Percentiles rank a stretch among this genome's conserved stretches.
phyloP scores from a whole-genome alignment of 1,284 basidiomycete species.

The Inonotus obliquus region DNA sequence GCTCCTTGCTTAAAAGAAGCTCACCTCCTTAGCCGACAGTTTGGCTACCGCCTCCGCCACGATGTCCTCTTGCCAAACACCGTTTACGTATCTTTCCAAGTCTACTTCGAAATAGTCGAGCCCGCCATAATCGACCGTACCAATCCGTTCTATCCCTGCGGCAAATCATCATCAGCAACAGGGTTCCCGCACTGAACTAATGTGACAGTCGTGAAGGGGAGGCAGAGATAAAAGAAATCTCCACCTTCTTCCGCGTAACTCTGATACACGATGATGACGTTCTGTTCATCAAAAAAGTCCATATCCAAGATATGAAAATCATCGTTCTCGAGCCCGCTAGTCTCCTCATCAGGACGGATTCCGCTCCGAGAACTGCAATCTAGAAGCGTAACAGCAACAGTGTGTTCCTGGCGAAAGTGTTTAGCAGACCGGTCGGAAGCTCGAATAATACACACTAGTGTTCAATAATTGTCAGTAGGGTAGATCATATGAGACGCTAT shows the following conservation, averaged over 20 bases:
- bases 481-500: not conserved
- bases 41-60: conserved; percentile 49
- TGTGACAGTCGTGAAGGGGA: conserved; percentile 6
- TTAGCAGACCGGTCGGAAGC: conserved; percentile 41
- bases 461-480: conserved; percentile 3
- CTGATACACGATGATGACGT: conserved; percentile 56
- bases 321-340: conserved; percentile 26
- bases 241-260: conserved; percentile 39
- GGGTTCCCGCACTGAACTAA: conserved; percentile 14
- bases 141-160: conserved; percentile 49
- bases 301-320: conserved; percentile 52
- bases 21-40: conserved; percentile 51
- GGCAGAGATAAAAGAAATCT: conserved; percentile 27
- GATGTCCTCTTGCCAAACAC: conserved; percentile 55
- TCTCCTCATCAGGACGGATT: conserved; percentile 12
- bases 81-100: conserved; percentile 45
- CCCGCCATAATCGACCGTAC: conserved; percentile 52
- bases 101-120: conserved; percentile 51
- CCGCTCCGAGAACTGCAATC: conserved; percentile 34
- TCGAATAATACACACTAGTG: conserved; percentile 49
- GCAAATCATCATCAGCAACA: conserved; percentile 33
- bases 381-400: conserved; percentile 43
- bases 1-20: conserved; percentile 25
- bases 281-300: conserved; percentile 74
- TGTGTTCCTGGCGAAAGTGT: conserved; percentile 31